Percentiles rank a stretch among this genome's conserved stretches.
These are phyloP conservation scores for Cutaneotrichosporon cutaneum DNA, from an alignment of 1,284 basidiomycete species.

Conservation along the genomic window DNA sequence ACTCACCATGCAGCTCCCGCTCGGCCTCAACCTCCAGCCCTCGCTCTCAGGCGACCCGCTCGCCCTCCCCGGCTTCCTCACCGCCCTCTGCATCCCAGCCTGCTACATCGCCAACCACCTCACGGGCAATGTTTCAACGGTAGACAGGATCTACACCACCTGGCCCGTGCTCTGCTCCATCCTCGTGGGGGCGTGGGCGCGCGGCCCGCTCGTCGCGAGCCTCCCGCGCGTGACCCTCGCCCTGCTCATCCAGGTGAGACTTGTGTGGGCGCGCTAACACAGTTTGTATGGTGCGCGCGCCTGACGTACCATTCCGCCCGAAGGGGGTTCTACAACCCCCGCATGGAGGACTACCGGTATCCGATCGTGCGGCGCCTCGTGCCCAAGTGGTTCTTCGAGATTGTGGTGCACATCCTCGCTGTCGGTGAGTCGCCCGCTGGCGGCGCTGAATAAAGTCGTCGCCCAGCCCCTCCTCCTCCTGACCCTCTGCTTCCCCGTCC, in stretches of 20 bases:
- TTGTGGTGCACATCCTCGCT: constrained; percentile 72
- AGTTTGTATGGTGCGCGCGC: constrained; percentile 65
- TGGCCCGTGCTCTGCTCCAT: constrained; percentile 74
- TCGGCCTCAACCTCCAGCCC: constrained; percentile 27
- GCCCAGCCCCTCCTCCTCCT: constrained; percentile 62
- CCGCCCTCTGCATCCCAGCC: constrained; percentile 31
- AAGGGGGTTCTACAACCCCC: constrained; percentile 71
- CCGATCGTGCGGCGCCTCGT: constrained; percentile 68
- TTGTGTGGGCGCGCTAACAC: not conserved
- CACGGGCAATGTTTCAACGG: constrained; percentile 80
- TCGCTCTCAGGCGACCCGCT: constrained; percentile 31
- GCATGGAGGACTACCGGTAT: constrained; percentile 86
- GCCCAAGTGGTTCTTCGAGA: constrained; percentile 68
- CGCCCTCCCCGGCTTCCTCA: constrained; percentile 35
- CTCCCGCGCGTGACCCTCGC: constrained; percentile 68
- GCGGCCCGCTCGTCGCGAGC: constrained; percentile 59
- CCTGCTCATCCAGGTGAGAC: constrained; percentile 58
- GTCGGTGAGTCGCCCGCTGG: constrained; percentile 58
- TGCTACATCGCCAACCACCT: constrained; percentile 51
- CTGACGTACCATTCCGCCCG: constrained; percentile 81
- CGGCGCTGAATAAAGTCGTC: constrained; percentile 22
- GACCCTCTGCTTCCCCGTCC: constrained; percentile 60
- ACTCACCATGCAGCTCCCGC: constrained; percentile 25
- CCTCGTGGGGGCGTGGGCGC: constrained; percentile 63
- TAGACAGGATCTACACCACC: constrained; percentile 66